Evolutionary conservation across 768 basidiomycete species (phyloP), one percentile per base, ranked within the genome.

Genomic region (Leucocoprinus leucothites): DNA sequence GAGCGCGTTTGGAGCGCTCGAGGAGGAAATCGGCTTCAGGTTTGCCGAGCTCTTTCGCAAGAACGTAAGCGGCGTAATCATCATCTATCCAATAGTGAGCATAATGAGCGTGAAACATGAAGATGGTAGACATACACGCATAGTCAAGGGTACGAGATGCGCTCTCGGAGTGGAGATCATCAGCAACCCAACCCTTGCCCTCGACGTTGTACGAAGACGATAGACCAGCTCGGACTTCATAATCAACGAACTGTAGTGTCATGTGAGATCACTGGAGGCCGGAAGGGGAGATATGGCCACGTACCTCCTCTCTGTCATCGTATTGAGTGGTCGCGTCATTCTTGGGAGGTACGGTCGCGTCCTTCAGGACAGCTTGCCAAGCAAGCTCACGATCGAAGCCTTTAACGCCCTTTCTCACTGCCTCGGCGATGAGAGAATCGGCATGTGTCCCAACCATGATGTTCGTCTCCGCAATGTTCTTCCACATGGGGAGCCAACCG

Each of bases 401-500:
- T 0, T 70, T 74, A 11, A 88, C 69, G 8, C 84, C 84, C 69
- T 89, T 89, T 24, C 83, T 60, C 9, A 83, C 81, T 0, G 86
- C 87, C 64, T 89, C 86, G 0, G 89, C 84, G 22, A 91, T 74
- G 31, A 89, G 79, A 1, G 88, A 90, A 62, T 90, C 88, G 6
- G 88, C 87, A 60, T 94, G 89, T 0, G 89, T 91, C 9, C 77
- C 86, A 14, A 82, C 84, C 90, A 93, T 93, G 61, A 91, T 91
- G 60, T 90, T 93, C 1, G 90, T 91, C 64, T 93, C 87, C 73
- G 87, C 81, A 13, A 92, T 79, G 58, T 92, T 92, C 70, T 91
- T 92, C 91, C 91, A 93, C 89, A 92, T 91, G 0, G 91, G 91
- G 35, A 93, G 70, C 88, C 90, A 90, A 2, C 91, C 91, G 14